Evolutionary conservation across 1,284 basidiomycete species (phyloP), one percentile per base, ranked within the genome.

Genomic region (Sanguinoderma infundibulare): DNA sequence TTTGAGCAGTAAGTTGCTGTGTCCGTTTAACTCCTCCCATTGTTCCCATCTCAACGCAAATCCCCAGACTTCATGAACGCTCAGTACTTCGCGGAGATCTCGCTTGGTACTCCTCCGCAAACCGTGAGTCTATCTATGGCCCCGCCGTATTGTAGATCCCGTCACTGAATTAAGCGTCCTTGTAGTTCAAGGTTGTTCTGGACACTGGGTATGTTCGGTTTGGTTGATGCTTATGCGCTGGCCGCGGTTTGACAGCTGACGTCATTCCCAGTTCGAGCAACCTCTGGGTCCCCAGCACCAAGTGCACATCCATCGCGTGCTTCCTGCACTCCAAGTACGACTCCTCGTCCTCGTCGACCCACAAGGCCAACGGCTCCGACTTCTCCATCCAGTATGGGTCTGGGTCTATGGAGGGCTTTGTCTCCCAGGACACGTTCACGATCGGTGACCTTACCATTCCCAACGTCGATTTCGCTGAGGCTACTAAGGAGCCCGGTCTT

Each of bases 241-340:
- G n/a, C n/a, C n/a, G n/a, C n/a, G n/a, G n/a, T n/a, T 60, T 44
- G 24, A 55, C 24, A 56, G 40, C 55, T 68, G 10, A 69, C 59
- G 30, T 57, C 30, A 34, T 30, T 40, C 51, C 17, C 55, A 91
- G 90, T 26, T 96, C 95, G 49, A 91, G 92, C 75, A 97, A 97
- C 75, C 85, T 97, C 22, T 98, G 95, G 95, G 93, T 98, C 6
- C 98, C 98, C 10, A 95, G 95, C 70, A 78, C 80, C 35, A 78
- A 86, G 68, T 99, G 98, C 82, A 92, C 89, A 12, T 97, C 95
- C 35, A 99, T 99, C 71, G 96, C 98, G 28, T 99, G 98, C 81
- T 99, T 99, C 91, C 83, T 98, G 50, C 97, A 98, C 74, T 72
- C 86, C 73, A 98, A 98, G 83, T 99, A 98, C 76, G 92, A 98